A percentile compares a stretch with the other conserved stretches of the same genome.
phyloP scores from a whole-genome alignment of 2,329 filamentous ascomycete species.

The Monosporascus sp. region DNA sequence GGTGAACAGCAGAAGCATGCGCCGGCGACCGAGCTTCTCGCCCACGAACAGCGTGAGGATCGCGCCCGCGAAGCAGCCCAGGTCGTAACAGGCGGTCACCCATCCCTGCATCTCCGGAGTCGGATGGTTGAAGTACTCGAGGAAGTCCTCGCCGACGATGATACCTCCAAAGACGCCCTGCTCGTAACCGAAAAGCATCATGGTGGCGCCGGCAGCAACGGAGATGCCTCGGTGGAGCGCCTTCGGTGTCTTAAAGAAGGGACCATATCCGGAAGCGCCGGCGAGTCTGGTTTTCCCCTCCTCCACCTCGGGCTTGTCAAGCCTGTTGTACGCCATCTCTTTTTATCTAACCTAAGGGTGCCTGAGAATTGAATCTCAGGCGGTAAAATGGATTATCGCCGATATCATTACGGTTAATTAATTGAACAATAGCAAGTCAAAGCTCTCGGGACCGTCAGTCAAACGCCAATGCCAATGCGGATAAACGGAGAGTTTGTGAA shows the following conservation, averaged over 20 bases:
- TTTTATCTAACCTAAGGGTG: neutral
- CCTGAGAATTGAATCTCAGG: neutral
- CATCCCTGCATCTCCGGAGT: neutral
- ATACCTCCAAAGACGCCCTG: neutral
- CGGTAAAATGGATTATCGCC: neutral
- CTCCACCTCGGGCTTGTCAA: neutral
- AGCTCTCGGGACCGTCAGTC: neutral
- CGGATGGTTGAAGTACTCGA: neutral
- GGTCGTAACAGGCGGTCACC: slow-evolving; percentile 20
- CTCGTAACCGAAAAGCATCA: neutral
- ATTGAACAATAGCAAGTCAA: neutral
- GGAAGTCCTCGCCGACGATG: neutral
- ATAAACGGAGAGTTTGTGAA: too few species aligned
- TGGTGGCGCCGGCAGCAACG: neutral
- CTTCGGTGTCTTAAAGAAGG: neutral
- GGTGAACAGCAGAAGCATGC: slow-evolving; percentile 33
- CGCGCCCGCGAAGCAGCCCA: slow-evolving; percentile 37
- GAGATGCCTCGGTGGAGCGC: neutral
- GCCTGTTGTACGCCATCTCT: neutral
- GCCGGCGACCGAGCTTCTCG: slow-evolving; percentile 36
- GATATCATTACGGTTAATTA: neutral
- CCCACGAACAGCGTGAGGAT: slow-evolving; percentile 31
- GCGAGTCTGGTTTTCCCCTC: neutral
- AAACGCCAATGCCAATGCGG: too few species aligned
- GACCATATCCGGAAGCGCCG: neutral